These are phyloP conservation scores for Pilasporangium apinafurcum DNA, from an alignment of 352 stramenopile genomes.

Conservation along the genomic window DNA sequence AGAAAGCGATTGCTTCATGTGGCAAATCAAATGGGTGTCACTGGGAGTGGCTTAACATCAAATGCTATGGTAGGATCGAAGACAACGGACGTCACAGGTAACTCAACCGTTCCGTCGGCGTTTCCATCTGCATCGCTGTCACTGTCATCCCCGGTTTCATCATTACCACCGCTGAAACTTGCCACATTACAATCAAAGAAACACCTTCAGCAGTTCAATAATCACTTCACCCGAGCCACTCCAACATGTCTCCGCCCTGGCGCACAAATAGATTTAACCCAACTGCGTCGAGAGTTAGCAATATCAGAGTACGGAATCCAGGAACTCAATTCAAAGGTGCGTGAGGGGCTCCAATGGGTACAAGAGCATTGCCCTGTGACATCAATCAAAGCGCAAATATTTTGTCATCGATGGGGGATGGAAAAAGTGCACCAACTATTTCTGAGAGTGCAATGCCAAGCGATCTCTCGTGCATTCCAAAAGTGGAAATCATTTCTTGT, in stretches of 20 bases:
- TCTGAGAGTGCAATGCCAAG: conserved; percentile 53
- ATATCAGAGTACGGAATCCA: conserved; percentile 76
- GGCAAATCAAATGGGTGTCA: conserved; percentile 56
- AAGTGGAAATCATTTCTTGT: conserved; percentile 66
- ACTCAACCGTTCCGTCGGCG: too few species aligned
- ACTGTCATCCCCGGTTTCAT: not conserved
- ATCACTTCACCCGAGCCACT: conserved; percentile 40
- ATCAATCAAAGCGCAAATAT: conserved; percentile 77
- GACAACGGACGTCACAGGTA: conserved; percentile 5
- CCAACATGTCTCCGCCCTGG: conserved; percentile 52
- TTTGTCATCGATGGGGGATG: conserved; percentile 80
- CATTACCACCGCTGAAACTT: conserved; percentile 57
- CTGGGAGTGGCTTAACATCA: conserved; percentile 16
- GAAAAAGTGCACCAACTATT: conserved; percentile 81
- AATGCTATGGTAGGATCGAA: not conserved
- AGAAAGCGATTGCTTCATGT: conserved; percentile 68
- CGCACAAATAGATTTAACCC: conserved; percentile 35
- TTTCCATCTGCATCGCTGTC: not conserved
- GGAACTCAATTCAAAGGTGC: conserved; percentile 61
- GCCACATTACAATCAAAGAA: conserved; percentile 34
- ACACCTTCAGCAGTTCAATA: conserved; percentile 35
- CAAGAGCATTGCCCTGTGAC: conserved; percentile 78
- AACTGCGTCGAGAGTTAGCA: conserved; percentile 69
- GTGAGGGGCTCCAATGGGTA: conserved; percentile 81
- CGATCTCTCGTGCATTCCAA: conserved; percentile 54